Conservation (phyloP, 1,139 yeast genomes). For the Meyerozyma carpophila region DNA sequence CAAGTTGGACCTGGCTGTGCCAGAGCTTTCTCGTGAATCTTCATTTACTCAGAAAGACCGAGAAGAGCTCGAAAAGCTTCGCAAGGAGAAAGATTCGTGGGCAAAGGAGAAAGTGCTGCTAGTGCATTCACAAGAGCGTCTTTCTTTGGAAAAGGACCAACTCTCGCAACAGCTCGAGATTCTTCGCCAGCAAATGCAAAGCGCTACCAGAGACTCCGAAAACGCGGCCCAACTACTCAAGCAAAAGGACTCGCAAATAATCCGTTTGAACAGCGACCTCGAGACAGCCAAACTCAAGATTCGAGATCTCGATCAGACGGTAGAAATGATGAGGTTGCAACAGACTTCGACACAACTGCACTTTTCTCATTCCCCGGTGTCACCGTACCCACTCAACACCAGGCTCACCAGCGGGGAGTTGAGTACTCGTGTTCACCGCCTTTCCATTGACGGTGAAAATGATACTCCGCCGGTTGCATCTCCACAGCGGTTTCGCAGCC, state of each 20-base stretch:
- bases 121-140: slow-evolving; percentile 31
- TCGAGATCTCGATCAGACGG: slow-evolving; percentile 46
- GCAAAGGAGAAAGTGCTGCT: slow-evolving; percentile 37
- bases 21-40: slow-evolving; percentile 9
- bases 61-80: slow-evolving; percentile 48
- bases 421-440: slow-evolving; percentile 39
- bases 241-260: slow-evolving; percentile 63
- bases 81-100: slow-evolving; percentile 52
- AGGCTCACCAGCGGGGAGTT: slow-evolving; percentile 35
- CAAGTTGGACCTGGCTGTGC: neutral
- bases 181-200: slow-evolving; percentile 28
- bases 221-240: slow-evolving; percentile 48
- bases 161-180: slow-evolving; percentile 36
- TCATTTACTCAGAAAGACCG: slow-evolving; percentile 20
- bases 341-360: slow-evolving; percentile 11
- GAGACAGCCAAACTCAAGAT: slow-evolving; percentile 49
- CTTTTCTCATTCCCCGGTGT: slow-evolving; percentile 1
- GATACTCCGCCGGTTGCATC: slow-evolving; percentile 8
- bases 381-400: slow-evolving; percentile 3
- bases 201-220: slow-evolving; percentile 44
- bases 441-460: slow-evolving; percentile 36
- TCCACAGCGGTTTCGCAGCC: slow-evolving; percentile 14
- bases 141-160: slow-evolving; percentile 38
- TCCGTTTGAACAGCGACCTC: slow-evolving; percentile 54
- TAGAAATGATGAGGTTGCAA: slow-evolving; percentile 39